Percentiles rank a stretch among this genome's conserved stretches.
Conservation (phyloP, 192 early-diverging fungal genomes). For the Coemansia sp. region DNA sequence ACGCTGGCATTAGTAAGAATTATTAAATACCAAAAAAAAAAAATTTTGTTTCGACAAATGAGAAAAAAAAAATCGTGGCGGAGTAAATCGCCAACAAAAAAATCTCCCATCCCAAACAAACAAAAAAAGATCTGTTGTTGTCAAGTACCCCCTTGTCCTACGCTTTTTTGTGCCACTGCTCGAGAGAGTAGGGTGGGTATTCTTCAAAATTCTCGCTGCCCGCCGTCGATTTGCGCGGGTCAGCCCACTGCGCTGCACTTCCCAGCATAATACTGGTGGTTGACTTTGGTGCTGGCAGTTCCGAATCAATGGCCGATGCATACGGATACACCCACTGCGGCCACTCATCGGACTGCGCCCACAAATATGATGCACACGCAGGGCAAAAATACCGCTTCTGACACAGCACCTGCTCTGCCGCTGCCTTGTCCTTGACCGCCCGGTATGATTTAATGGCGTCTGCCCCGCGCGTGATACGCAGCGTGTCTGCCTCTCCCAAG, state of each 20-base stretch:
- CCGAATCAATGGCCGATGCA: slow-evolving; percentile 61
- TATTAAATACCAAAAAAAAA: neutral
- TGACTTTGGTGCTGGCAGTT: slow-evolving; percentile 44
- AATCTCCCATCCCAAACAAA: neutral
- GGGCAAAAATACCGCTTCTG: slow-evolving; percentile 59
- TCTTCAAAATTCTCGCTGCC: slow-evolving; percentile 47
- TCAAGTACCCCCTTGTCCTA: neutral
- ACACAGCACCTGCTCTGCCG: slow-evolving; percentile 42
- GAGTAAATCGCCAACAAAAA: neutral
- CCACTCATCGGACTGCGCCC: slow-evolving; percentile 31
- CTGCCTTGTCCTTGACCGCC: slow-evolving; percentile 46
- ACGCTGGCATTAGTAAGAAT: neutral
- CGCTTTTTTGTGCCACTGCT: slow-evolving; percentile 57
- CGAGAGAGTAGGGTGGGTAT: slow-evolving; percentile 56
- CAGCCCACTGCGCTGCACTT: slow-evolving; percentile 51
- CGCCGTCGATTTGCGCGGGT: slow-evolving; percentile 22
- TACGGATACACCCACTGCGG: slow-evolving; percentile 44
- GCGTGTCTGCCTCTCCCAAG: slow-evolving; percentile 49
- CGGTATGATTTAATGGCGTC: slow-evolving; percentile 41
- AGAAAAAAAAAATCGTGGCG: neutral
- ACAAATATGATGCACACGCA: slow-evolving; percentile 58
- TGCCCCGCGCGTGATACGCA: slow-evolving; percentile 37
- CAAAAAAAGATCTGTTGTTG: neutral
- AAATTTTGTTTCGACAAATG: neutral
- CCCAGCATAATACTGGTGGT: slow-evolving; percentile 49